Evolutionary conservation across 129 eudicot species (phyloP), one percentile per base, ranked within the genome.

Genomic region (Arctium lappa): DNA sequence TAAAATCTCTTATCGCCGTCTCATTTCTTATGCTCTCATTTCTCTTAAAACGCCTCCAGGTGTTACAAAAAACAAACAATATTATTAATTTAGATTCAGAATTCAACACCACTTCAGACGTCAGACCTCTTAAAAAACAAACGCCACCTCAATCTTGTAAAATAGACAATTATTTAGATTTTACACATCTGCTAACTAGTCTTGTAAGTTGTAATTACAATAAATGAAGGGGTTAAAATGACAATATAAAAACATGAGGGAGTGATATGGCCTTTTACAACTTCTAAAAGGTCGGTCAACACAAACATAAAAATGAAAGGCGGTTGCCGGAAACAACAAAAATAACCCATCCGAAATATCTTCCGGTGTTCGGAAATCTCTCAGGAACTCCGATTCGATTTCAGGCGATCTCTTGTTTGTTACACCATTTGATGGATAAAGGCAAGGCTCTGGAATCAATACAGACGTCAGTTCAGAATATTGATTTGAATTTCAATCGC

Each of bases 401-500:
- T 62, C 85, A 48, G 72, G 79, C 85, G 75, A 80, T 34, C 73
- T 78, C 8, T 56, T 46, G 22, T 34, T 62, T 56, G 39, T 18
- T 39, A 3, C 42, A 15, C 22, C 30, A 60, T 83, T 80, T 63
- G 75, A 90, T 90, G 94, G 94, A 90, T 48, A 88, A 79, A 84
- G 78, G 63, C 65, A 88, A 86, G 75, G 81, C 39, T 63, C 32
- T 80, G 84, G 83, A 87, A 73, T 9, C 87, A 69, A 27, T 89
- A 40, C 85, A 82, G n/a, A 42, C 63, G 60, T 88, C 89, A 8
- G 5, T 86, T 33, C 88, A 84, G 34, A 84, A 84, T 31, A 86
- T 86, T 16, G 86, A 84, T 81, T 79, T 88, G 79, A 88, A 79
- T 82, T 42, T 11, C 73, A 75, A 78, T 80, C 42, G 77, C 73